A percentile compares a stretch with the other conserved stretches of the same genome.
These are phyloP conservation scores for Pichia phayaonensis DNA, from an alignment of 805 yeast genomes.

Conservation along the genomic window DNA sequence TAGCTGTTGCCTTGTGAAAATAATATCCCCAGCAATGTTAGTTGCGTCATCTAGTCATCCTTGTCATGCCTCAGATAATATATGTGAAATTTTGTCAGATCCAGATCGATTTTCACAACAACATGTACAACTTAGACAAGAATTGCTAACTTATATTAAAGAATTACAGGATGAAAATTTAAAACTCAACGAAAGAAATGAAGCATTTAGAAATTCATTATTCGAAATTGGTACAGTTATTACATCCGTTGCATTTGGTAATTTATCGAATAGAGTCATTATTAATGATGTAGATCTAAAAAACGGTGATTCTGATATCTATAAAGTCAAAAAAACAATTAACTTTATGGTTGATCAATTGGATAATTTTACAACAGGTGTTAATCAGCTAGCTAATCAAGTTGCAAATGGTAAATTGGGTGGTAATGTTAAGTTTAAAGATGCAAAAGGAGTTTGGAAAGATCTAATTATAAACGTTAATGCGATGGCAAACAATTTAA, in stretches of 20 bases:
- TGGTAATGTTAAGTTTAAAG: conserved; percentile 78
- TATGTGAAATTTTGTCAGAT: conserved; percentile 12
- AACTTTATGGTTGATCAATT: conserved; percentile 86
- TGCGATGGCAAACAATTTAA: conserved; percentile 80
- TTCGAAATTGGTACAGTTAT: conserved; percentile 81
- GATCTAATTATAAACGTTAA: conserved; percentile 77
- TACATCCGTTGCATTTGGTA: conserved; percentile 85
- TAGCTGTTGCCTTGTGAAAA: neutral
- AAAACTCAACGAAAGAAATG: conserved; percentile 31
- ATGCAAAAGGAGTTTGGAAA: conserved; percentile 86
- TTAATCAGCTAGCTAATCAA: conserved; percentile 79
- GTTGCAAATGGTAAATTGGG: conserved; percentile 88
- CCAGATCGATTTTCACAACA: conserved; percentile 17
- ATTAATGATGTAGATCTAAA: conserved; percentile 54
- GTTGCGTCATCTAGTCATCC: neutral
- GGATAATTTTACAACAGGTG: conserved; percentile 74
- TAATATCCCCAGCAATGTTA: neutral
- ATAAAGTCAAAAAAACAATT: conserved; percentile 71
- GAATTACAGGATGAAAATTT: conserved; percentile 14
- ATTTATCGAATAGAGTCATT: conserved; percentile 70
- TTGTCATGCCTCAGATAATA: neutral
- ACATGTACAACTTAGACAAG: conserved; percentile 16
- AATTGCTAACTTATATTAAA: conserved; percentile 11
- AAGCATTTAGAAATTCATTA: conserved; percentile 63
- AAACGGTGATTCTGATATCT: conserved; percentile 58